phyloP scores from a whole-genome alignment of 192 early-diverging fungal genomes.

The Umbelopsis sp. region DNA sequence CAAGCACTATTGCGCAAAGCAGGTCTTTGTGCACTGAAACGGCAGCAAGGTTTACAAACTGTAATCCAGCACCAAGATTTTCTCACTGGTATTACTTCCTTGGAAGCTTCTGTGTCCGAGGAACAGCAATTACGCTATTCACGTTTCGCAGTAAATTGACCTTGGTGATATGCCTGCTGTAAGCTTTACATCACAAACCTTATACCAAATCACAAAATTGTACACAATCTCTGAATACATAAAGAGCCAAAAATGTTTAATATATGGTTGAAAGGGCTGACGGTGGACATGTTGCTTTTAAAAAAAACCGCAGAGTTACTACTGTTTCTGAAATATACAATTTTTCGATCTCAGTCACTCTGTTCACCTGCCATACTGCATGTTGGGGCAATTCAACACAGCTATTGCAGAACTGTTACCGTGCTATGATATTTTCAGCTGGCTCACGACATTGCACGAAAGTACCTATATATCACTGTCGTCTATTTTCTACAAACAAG shows the following conservation, averaged over 20 bases:
- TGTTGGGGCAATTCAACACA: no score
- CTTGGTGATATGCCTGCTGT: no score
- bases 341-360: no score
- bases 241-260: no score
- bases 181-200: no score
- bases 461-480: background rate
- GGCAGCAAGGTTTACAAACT: background rate
- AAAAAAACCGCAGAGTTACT: no score
- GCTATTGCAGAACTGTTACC: background rate
- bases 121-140: constrained; percentile 1
- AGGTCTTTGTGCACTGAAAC: constrained; percentile 54
- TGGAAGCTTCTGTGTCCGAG: constrained; percentile 21
- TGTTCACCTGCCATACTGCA: no score
- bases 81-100: background rate
- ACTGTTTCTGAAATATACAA: no score
- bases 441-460: background rate
- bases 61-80: constrained; percentile 20
- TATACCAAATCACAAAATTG: no score
- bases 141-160: background rate
- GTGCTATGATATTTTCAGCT: background rate
- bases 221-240: no score
- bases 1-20: constrained; percentile 63
- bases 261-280: no score
- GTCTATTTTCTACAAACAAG: background rate
- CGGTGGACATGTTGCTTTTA: no score